Conservation (phyloP, 441 rosid genomes). For the Eutrema salsugineum region DNA sequence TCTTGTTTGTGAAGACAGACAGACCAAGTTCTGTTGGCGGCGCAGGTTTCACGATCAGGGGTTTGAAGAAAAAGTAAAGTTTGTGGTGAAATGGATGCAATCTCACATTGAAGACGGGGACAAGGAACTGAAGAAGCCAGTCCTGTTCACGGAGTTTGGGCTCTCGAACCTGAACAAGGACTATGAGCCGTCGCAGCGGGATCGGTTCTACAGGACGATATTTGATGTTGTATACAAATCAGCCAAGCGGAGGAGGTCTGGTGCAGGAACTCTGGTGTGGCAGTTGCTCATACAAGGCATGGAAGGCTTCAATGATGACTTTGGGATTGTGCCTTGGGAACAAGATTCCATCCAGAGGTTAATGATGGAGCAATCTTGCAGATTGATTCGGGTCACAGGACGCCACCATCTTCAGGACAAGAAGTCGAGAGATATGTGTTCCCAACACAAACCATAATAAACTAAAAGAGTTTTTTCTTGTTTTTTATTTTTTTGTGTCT, state of each 20-base stretch:
- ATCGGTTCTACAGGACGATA: slow-evolving; percentile 48
- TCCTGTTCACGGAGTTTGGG: slow-evolving; percentile 84
- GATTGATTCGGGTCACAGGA: slow-evolving; percentile 49
- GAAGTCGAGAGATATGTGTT: slow-evolving; percentile 50
- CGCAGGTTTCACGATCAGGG: slow-evolving; percentile 61
- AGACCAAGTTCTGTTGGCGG: background rate
- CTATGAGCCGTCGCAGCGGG: slow-evolving; percentile 60
- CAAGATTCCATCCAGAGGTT: slow-evolving; percentile 49
- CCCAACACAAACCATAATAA: slow-evolving; percentile 27
- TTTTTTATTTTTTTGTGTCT: background rate
- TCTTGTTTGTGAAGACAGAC: background rate
- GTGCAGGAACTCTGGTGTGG: slow-evolving; percentile 87
- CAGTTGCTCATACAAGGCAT: slow-evolving; percentile 72
- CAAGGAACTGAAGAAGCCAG: slow-evolving; percentile 69
- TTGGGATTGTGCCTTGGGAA: slow-evolving; percentile 78
- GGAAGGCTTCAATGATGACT: slow-evolving; percentile 80
- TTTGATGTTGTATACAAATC: slow-evolving; percentile 57
- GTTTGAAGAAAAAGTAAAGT: slow-evolving; percentile 66
- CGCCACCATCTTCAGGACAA: slow-evolving; percentile 26
- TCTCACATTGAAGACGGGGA: slow-evolving; percentile 93
- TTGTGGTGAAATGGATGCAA: slow-evolving; percentile 68
- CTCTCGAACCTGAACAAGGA: slow-evolving; percentile 67
- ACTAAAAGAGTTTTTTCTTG: background rate
- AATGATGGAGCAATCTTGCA: slow-evolving; percentile 67
- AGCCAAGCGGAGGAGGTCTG: slow-evolving; percentile 63